These are phyloP conservation scores for Sarocladium kiliense DNA, from an alignment of 2,329 filamentous ascomycete genomes.

Conservation along the genomic window DNA sequence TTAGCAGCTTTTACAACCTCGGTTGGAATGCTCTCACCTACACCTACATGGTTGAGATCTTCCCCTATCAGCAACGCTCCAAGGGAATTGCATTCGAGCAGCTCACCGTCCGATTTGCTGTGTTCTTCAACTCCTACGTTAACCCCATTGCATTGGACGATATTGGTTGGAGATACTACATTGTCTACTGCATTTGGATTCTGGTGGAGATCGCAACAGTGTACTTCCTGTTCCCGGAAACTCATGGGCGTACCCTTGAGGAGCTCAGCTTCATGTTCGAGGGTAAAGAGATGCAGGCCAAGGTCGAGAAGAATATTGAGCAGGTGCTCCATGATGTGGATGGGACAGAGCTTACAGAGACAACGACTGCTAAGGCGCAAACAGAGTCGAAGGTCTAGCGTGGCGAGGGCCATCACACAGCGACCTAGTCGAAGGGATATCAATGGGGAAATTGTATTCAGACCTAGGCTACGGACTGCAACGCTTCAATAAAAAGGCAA, in stretches of 20 bases:
- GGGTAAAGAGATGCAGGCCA: constrained; percentile 13
- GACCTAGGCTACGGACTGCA: no score
- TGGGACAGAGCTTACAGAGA: not conserved
- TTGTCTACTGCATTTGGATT: constrained; percentile 13
- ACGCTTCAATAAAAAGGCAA: no score
- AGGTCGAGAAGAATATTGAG: constrained; percentile 14
- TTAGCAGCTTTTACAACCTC: constrained; percentile 42
- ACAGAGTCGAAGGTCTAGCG: not conserved
- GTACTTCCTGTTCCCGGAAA: constrained; percentile 29
- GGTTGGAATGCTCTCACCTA: constrained; percentile 45
- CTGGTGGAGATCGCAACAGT: constrained; percentile 13
- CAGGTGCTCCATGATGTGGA: constrained; percentile 12
- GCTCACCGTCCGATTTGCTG: constrained; percentile 14
- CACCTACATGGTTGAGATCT: constrained; percentile 18
- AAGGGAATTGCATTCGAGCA: constrained; percentile 17
- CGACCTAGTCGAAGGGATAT: no score
- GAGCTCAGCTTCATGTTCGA: constrained; percentile 14
- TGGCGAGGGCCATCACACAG: no score
- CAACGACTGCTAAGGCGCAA: not conserved
- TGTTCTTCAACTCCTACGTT: constrained; percentile 18
- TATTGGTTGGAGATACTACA: constrained; percentile 16
- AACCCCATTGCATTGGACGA: constrained; percentile 17
- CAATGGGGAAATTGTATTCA: no score
- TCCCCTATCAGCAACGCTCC: constrained; percentile 16
- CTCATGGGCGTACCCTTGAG: constrained; percentile 13